A percentile compares a stretch with the other conserved stretches of the same genome.
phyloP scores from a whole-genome alignment of 2,329 filamentous ascomycete genomes.

The Colletotrichum scovillei region DNA sequence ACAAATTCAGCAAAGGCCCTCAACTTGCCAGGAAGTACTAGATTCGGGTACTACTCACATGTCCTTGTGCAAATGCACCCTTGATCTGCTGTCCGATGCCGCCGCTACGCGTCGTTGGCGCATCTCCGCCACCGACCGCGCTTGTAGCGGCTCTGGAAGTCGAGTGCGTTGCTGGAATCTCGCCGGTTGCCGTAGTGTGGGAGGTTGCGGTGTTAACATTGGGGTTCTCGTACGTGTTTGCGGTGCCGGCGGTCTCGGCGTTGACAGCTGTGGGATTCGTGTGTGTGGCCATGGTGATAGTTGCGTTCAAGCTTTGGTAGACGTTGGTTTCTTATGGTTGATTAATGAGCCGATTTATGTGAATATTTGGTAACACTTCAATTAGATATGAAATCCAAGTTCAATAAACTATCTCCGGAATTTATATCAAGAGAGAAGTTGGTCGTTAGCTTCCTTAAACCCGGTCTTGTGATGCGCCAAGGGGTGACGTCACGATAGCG shows the following conservation, averaged over 20 bases:
- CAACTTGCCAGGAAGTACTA: too few species aligned
- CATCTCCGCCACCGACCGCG: conserved; percentile 27
- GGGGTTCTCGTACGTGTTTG: conserved; percentile 8
- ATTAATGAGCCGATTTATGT: neutral
- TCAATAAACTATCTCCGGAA: neutral
- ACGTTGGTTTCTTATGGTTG: neutral
- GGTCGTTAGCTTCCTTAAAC: conserved; percentile 7
- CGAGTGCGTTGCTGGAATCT: neutral
- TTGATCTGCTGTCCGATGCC: conserved; percentile 27
- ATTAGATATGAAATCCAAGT: too few species aligned
- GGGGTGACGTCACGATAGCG: conserved; percentile 34
- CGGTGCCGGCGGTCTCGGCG: neutral
- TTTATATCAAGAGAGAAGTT: neutral
- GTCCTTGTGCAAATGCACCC: conserved; percentile 33
- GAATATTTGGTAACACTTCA: neutral
- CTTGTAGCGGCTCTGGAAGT: neutral
- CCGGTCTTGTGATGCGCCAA: conserved; percentile 28
- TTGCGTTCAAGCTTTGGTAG: neutral
- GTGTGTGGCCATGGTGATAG: conserved; percentile 12
- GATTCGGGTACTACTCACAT: conserved; percentile 14
- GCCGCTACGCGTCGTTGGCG: conserved; percentile 26
- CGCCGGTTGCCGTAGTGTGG: neutral
- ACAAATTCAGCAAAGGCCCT: too few species aligned
- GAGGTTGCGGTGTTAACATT: neutral
- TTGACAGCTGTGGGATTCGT: conserved; percentile 19